A percentile compares a stretch with the other conserved stretches of the same genome.
phyloP scores from a whole-genome alignment of 257 asterid species.

The Hygrophila difformis region DNA sequence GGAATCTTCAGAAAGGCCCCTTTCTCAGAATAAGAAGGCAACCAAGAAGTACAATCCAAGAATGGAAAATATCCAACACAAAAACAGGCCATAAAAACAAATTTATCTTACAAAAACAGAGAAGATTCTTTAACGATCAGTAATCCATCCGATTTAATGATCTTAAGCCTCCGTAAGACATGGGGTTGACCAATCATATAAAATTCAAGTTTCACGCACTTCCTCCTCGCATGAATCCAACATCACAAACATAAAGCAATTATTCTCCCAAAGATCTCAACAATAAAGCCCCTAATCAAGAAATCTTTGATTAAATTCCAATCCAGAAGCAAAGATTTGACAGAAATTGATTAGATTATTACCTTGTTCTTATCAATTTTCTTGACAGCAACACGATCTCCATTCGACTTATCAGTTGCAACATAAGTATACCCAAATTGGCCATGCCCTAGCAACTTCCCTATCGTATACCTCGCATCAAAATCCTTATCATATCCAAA shows the following conservation, averaged over 20 bases:
- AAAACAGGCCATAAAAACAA: not conserved
- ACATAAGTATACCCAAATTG: constrained; percentile 96
- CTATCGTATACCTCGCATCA: constrained; percentile 56
- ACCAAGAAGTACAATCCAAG: not conserved
- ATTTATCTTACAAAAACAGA: not conserved
- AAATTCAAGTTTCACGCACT: too few relatives aligned
- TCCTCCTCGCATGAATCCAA: too few relatives aligned
- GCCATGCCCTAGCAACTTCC: constrained; percentile 94
- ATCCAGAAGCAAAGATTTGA: not conserved
- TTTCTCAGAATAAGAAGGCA: not conserved
- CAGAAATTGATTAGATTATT: not conserved
- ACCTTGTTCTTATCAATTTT: constrained; percentile 95
- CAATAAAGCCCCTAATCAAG: not conserved
- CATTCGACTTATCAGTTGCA: constrained; percentile 73
- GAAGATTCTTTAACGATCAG: too few relatives aligned
- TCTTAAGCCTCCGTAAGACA: too few relatives aligned
- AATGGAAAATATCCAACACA: not conserved
- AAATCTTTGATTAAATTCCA: too few relatives aligned
- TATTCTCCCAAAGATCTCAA: too few relatives aligned
- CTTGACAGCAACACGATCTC: constrained; percentile 98
- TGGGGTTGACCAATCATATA: too few relatives aligned
- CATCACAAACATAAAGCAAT: too few relatives aligned
- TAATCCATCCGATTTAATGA: too few relatives aligned
- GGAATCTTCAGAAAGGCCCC: not conserved
- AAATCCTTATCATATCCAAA: constrained; percentile 96